phyloP scores from a whole-genome alignment of 2,329 filamentous ascomycete genomes.

The Fusarium xylarioides region DNA sequence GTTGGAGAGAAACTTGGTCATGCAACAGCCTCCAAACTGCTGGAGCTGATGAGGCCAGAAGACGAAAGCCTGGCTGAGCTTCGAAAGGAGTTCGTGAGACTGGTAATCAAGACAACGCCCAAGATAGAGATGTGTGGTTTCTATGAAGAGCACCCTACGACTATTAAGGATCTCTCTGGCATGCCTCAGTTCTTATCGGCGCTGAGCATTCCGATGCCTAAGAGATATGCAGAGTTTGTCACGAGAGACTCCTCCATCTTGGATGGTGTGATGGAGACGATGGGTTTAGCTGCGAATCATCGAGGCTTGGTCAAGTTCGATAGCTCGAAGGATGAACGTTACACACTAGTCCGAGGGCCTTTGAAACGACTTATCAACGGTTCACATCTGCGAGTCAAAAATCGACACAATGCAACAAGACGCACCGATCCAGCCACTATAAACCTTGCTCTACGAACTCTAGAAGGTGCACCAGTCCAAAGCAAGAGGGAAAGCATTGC shows the following conservation, averaged over 20 bases:
- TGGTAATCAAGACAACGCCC: conserved; percentile 47
- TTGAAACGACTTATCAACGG: conserved; percentile 51
- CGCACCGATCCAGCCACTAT: conserved; percentile 48
- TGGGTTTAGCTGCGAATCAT: conserved; percentile 51
- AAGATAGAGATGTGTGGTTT: conserved; percentile 52
- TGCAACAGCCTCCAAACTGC: conserved; percentile 48
- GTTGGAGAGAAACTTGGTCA: conserved; percentile 46
- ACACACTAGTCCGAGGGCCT: conserved; percentile 48
- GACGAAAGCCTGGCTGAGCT: conserved; percentile 51
- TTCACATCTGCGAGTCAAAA: conserved; percentile 49
- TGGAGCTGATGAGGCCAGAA: conserved; percentile 53
- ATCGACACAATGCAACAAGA: conserved; percentile 49
- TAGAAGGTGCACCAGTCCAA: conserved; percentile 48
- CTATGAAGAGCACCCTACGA: conserved; percentile 52
- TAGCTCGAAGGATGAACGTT: conserved; percentile 51
- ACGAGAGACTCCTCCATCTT: conserved; percentile 52
- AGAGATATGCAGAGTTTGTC: conserved; percentile 51
- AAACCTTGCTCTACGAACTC: conserved; percentile 44
- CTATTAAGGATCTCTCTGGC: conserved; percentile 49
- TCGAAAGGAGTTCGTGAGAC: conserved; percentile 51
- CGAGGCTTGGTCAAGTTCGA: conserved; percentile 55
- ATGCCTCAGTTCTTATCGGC: conserved; percentile 42
- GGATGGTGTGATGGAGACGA: conserved; percentile 45
- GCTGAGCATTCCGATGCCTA: conserved; percentile 41
- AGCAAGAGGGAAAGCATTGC: conserved; percentile 47